These are phyloP conservation scores for Mucor velutinosus DNA, from an alignment of 371 early-diverging fungal species.

Conservation along the genomic window DNA sequence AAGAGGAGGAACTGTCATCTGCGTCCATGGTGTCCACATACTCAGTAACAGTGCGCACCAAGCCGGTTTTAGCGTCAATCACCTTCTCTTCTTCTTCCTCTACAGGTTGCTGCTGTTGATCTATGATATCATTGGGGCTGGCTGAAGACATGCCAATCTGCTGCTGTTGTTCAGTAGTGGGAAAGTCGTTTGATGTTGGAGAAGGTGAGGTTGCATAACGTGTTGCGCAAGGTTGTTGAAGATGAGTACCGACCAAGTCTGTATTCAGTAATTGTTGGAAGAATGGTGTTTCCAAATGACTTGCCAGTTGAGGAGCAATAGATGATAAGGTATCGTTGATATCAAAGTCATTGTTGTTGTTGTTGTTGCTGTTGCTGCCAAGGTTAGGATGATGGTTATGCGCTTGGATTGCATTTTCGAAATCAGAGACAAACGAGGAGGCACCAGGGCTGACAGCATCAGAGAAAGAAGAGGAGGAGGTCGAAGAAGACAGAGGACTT, in stretches of 20 bases:
- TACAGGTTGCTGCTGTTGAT: neutral
- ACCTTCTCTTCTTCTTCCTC: neutral
- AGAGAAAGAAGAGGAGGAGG: neutral
- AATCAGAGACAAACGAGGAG: neutral
- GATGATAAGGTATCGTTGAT: conserved; percentile 8
- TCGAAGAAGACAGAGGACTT: neutral
- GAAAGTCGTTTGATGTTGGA: neutral
- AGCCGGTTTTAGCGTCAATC: conserved; percentile 25
- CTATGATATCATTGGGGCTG: neutral
- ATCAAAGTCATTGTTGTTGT: neutral
- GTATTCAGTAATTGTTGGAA: conserved; percentile 33
- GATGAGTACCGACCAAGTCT: conserved; percentile 17
- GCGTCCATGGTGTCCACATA: neutral
- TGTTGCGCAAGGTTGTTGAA: conserved; percentile 1
- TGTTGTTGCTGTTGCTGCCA: neutral
- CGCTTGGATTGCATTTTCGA: neutral
- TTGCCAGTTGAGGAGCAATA: conserved; percentile 39
- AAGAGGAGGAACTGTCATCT: neutral
- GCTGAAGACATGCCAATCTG: neutral
- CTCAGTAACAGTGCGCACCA: conserved; percentile 14
- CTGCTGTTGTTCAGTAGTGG: neutral
- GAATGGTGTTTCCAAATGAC: conserved; percentile 36
- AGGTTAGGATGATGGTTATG: neutral
- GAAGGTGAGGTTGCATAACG: neutral
- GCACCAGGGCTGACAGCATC: neutral